Evolutionary conservation across 139 green algal genomes (phyloP).

Genomic region (Asterochloris sp.): DNA sequence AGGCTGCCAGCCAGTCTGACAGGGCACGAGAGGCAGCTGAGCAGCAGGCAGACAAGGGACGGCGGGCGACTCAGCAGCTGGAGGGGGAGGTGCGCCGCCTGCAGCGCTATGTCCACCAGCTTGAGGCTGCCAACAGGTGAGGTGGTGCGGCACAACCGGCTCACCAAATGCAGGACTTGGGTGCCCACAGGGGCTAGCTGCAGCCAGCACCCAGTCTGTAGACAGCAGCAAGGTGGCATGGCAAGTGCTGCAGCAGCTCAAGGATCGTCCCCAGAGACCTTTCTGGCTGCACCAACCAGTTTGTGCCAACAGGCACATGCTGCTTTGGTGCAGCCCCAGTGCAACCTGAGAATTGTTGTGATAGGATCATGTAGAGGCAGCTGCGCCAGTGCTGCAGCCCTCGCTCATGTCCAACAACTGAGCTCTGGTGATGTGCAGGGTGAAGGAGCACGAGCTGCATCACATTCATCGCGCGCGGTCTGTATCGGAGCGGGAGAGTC

Average conservation of each 20-base stretch:
- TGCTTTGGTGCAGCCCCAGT: background rate
- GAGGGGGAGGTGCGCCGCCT: constrained; percentile 7
- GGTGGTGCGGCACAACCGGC: no score
- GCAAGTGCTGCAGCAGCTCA: no score
- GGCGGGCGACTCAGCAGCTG: background rate
- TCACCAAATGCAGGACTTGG: background rate
- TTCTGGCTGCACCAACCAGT: background rate
- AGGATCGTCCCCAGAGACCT: no score
- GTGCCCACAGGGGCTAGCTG: no score
- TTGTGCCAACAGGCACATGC: background rate
- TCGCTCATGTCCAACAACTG: background rate
- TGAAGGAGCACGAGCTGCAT: constrained; percentile 17
- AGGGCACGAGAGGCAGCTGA: background rate
- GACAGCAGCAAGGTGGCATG: no score
- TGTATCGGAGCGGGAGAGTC: constrained; percentile 1
- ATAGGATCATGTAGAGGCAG: background rate
- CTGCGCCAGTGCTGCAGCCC: background rate
- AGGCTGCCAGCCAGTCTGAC: constrained; percentile 6
- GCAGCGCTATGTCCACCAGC: constrained; percentile 1
- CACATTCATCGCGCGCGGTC: background rate
- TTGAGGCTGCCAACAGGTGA: constrained; percentile 1
- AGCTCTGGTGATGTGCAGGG: background rate
- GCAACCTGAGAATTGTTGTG: no score
- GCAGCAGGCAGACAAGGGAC: background rate
- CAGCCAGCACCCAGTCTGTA: no score